These are phyloP conservation scores for Rosellinia necatrix DNA, from an alignment of 2,329 filamentous ascomycete species.

Conservation along the genomic window DNA sequence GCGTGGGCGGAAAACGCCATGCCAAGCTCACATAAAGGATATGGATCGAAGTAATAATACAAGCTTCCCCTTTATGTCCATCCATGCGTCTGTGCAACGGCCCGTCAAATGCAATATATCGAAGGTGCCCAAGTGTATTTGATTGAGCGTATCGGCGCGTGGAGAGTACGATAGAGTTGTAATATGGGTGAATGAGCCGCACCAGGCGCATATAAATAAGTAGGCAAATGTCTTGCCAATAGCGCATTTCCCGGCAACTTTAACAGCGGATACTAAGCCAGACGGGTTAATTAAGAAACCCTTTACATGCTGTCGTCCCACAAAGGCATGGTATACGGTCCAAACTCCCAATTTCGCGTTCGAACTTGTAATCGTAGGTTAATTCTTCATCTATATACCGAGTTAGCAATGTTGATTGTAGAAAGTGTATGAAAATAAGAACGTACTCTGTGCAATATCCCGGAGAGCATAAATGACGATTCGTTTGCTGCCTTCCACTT, in stretches of 20 bases:
- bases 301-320: conserved; percentile 94
- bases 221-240: background rate
- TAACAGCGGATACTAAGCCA: conserved; percentile 1
- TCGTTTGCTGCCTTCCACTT: conserved; percentile 94
- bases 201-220: background rate
- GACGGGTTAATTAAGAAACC: conserved; percentile 84
- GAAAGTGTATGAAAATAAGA: background rate
- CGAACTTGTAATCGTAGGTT: conserved; percentile 99
- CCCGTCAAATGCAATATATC: conserved; percentile 26
- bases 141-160: conserved; percentile 5
- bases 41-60: conserved; percentile 26
- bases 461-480: conserved; percentile 98
- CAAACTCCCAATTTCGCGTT: conserved; percentile 91
- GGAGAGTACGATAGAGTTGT: background rate
- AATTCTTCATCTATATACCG: conserved; percentile 83
- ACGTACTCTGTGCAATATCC: conserved; percentile 92
- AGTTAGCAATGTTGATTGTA: conserved; percentile 30
- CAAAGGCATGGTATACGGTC: conserved; percentile 98
- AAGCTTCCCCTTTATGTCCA: conserved; percentile 11
- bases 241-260: background rate
- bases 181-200: background rate
- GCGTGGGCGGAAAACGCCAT: conserved; percentile 11
- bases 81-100: conserved; percentile 16
- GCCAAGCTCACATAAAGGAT: conserved; percentile 14
- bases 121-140: conserved; percentile 20